Conservation (phyloP, 371 early-diverging fungal species). For the Mortierella sp. region DNA sequence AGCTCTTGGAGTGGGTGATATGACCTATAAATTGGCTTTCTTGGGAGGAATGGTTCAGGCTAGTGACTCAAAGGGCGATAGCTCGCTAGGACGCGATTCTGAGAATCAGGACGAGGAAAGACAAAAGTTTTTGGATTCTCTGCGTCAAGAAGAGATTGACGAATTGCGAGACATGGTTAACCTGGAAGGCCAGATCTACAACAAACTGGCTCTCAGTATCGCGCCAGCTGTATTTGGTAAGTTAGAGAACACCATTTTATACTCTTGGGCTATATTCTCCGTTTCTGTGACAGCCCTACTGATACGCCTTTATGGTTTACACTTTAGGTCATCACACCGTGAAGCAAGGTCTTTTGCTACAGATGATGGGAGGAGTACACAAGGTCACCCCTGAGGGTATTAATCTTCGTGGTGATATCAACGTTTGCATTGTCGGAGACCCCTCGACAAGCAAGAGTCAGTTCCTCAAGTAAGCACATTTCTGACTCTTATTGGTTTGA, state of each 20-base stretch:
- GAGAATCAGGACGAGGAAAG: conserved; percentile 70
- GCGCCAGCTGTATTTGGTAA: conserved; percentile 97
- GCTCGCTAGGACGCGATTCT: conserved; percentile 31
- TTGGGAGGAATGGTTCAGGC: conserved; percentile 87
- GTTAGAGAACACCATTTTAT: background rate
- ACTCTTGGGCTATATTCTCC: background rate
- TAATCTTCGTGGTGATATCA: conserved; percentile 97
- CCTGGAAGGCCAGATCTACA: conserved; percentile 67
- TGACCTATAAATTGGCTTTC: conserved; percentile 93
- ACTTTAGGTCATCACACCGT: conserved; percentile 91
- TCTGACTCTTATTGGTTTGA: background rate
- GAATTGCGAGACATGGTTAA: conserved; percentile 81
- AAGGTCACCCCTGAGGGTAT: conserved; percentile 96
- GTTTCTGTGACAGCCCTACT: background rate
- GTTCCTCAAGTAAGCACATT: conserved; percentile 84
- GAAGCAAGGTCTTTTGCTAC: conserved; percentile 97
- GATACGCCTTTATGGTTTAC: too few relatives aligned
- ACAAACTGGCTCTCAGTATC: conserved; percentile 83
- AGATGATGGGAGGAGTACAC: conserved; percentile 97
- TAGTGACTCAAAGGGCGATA: conserved; percentile 57
- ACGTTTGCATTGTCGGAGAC: conserved; percentile 99
- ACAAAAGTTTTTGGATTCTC: conserved; percentile 66
- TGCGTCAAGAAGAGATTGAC: conserved; percentile 79
- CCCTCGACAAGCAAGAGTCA: conserved; percentile 99
- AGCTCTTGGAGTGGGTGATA: conserved; percentile 90